phyloP scores from a whole-genome alignment of 2,329 filamentous ascomycete species.

The Penicillium sp. region DNA sequence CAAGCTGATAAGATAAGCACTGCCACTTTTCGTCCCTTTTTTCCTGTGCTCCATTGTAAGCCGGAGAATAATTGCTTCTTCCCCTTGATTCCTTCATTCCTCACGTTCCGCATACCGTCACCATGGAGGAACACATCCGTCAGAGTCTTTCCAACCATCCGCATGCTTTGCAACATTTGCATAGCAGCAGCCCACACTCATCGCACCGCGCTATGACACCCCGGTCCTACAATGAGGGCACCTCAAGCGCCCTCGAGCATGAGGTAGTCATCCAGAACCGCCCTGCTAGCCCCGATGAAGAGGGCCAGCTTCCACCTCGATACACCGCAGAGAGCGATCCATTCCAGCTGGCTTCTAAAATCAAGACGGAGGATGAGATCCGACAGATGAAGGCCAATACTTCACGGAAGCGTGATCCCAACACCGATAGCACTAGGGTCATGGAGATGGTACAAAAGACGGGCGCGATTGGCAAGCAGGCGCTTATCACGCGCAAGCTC shows the following conservation, averaged over 20 bases:
- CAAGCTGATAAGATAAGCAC: conserved; percentile 15
- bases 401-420: conserved; percentile 64
- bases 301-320: conserved; percentile 51
- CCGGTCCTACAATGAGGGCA: conserved; percentile 33
- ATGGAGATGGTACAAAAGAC: conserved; percentile 14
- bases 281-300: conserved; percentile 39
- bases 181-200: conserved; percentile 20
- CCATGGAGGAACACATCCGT: conserved; percentile 31
- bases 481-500: conserved; percentile 45
- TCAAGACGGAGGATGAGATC: conserved; percentile 78
- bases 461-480: conserved; percentile 43
- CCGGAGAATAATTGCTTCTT: not conserved
- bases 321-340: conserved; percentile 72
- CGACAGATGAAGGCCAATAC: conserved; percentile 77
- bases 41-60: not conserved
- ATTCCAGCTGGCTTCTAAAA: conserved; percentile 71
- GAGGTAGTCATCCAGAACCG: conserved; percentile 26
- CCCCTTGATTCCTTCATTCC: not conserved
- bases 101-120: not conserved
- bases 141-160: conserved; percentile 31
- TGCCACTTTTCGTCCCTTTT: conserved; percentile 2
- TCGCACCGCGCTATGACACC: conserved; percentile 21
- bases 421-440: conserved; percentile 8
- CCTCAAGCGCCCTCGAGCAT: conserved; percentile 45
- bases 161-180: conserved; percentile 24